Base-by-base conservation (phyloP, 495 filamentous ascomycete species). In the Saxophila tyrrhenica region DNA sequence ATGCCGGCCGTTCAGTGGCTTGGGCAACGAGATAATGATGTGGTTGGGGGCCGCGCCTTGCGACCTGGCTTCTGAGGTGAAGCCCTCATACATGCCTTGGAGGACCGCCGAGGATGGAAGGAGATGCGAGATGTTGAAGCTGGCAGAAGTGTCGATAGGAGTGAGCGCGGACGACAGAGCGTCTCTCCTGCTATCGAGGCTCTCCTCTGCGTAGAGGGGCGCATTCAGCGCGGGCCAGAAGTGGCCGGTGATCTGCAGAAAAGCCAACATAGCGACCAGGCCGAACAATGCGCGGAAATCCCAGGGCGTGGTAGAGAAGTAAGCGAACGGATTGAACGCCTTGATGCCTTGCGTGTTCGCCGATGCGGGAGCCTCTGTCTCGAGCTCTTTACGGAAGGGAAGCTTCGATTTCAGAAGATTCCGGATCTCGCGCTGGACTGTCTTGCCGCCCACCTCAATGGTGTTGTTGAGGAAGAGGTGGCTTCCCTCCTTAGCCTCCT, bases 1-100 rank as follows among this genome's bases (percentile, higher is more conserved):
- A 23, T 42, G 49, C 0, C 38, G 16, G 1, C 23, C 13, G 2
- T 32, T 43, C 9, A 39, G n/a, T 23, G 9, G 29, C 21, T 23
- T 23, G 2, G 58, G 53, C 7, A 57, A 21, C 2, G 58, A 52
- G 23, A 61, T 25, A 20, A 61, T 39, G 2, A 61, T 17, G 49
- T 45, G 38, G 29, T 56, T 54, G 1, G 54, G 54, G n/a, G 17
- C 16, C 1, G 50, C 11, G 22, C 11, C 17, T 16, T 47, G 22
- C 21, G 19, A 54, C 23, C 38, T 25, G n/a, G 50, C 44, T 5
- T 49, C n/a, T 7, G 24, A 16, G 53, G 16, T 47, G 49, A 49
- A 41, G 15, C 29, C 8, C 17, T 52, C 24, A 41, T 29, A 35
- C 7, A 13, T 35, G 29, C 47, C 22, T 11, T 29, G 2, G 11